phyloP scores from a whole-genome alignment of 2,329 filamentous ascomycete genomes.

The Neonectria punicea region DNA sequence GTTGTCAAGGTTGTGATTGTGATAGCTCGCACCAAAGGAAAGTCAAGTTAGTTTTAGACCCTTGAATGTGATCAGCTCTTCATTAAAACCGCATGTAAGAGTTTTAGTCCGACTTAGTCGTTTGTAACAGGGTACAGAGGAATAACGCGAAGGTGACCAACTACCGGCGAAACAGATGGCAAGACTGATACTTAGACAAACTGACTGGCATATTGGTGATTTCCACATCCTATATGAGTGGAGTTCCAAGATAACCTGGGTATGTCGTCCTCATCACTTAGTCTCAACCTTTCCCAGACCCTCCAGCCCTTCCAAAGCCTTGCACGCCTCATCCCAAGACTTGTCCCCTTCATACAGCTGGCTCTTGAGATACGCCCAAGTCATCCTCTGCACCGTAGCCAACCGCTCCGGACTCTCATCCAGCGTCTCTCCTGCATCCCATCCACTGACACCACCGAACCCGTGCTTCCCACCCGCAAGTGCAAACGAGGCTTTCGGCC shows the following conservation, averaged over 20 bases:
- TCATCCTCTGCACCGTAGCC: conserved; percentile 36
- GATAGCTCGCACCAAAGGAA: conserved; percentile 41
- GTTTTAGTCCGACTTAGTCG: too few species aligned
- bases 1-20: conserved; percentile 51
- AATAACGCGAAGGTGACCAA: too few species aligned
- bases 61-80: too few species aligned
- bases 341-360: conserved; percentile 33
- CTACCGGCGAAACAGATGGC: background rate
- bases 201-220: background rate
- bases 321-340: conserved; percentile 34
- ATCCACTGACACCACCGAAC: conserved; percentile 41
- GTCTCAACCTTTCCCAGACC: conserved; percentile 35
- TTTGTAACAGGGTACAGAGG: too few species aligned
- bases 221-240: background rate
- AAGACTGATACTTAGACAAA: background rate
- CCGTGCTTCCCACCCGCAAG: conserved; percentile 40
- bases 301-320: conserved; percentile 23
- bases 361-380: conserved; percentile 39
- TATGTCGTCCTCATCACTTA: background rate
- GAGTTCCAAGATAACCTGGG: background rate
- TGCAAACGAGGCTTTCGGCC: conserved; percentile 33
- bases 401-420: conserved; percentile 41
- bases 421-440: conserved; percentile 40
- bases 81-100: too few species aligned
- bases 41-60: background rate